These are phyloP conservation scores for Gnetum montanum DNA, from an alignment of 75 land plant genomes.

Conservation along the genomic window DNA sequence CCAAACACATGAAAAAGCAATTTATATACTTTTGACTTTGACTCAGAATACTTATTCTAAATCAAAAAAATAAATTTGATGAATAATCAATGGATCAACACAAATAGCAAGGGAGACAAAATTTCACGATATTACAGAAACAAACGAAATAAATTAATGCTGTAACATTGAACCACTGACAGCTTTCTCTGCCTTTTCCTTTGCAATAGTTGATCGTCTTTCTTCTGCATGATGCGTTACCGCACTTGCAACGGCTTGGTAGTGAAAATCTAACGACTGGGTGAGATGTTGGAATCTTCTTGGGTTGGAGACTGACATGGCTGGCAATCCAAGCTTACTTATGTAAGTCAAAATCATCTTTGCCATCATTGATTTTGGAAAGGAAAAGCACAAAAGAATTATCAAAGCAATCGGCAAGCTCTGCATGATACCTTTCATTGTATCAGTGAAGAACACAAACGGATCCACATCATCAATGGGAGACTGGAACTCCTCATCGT, in stretches of 20 bases:
- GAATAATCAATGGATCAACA: constrained; percentile 10
- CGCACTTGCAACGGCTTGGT: constrained; percentile 84
- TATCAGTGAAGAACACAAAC: constrained; percentile 87
- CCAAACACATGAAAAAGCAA: not conserved
- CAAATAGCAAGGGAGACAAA: not conserved
- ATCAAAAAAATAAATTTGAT: constrained; percentile 10
- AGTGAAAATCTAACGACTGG: constrained; percentile 68
- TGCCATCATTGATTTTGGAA: not conserved
- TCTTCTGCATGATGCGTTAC: constrained; percentile 86
- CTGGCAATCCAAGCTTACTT: no score
- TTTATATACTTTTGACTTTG: no score
- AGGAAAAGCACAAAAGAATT: not conserved
- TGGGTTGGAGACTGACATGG: constrained; percentile 60
- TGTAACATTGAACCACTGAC: constrained; percentile 8
- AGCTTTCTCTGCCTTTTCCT: constrained; percentile 65
- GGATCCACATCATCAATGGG: constrained; percentile 94
- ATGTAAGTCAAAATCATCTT: not conserved
- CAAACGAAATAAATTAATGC: no score
- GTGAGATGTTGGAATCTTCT: constrained; percentile 73
- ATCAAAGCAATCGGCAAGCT: not conserved
- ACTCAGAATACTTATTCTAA: constrained; percentile 9
- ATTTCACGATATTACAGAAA: not conserved
- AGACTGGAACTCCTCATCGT: constrained; percentile 95
- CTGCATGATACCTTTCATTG: constrained; percentile 74
- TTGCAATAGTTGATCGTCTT: constrained; percentile 78